Evolutionary conservation across 768 basidiomycete genomes (phyloP), one percentile per base, ranked within the genome.

Genomic region (Lactarius pseudohatsudake): DNA sequence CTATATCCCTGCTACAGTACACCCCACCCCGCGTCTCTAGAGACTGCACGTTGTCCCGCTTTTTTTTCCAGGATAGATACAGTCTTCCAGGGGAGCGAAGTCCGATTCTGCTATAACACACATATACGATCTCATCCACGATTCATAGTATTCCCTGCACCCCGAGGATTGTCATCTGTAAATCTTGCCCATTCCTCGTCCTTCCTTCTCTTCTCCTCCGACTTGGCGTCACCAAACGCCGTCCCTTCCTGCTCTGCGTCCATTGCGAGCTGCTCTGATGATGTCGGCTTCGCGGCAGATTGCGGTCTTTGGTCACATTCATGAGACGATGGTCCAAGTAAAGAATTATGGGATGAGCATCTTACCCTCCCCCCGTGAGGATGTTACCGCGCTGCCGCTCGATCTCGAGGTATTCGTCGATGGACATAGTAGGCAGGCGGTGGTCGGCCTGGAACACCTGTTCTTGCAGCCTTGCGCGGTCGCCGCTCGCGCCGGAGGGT

Each of bases 91-190:
- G 22, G 60, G 36, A 57, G 56, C 28, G 45, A 50, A n/a, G 60
- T 40, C 30, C 41, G 56, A 58, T 66, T 34, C 43, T 69, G 64
- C 64, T 62, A 66, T 57, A 28, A 38, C 61, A 40, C 59, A 61
- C 57, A 56, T 58, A 56, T 58, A 57, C 45, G 59, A 36, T 38
- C 26, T 84, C 76, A 94, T 66, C 95, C 95, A 69, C 92, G 85
- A 76, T 98, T 97, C 91, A 96, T 94, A 13, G 89, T 96, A 75
- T 99, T 99, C 4, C 97, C 97, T n/a, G 90, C 91, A 1, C 97
- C 97, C 72, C 82, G 88, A 15, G 89, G 88, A 76, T 99, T 88
- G 30, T 80, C 81, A 59, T 98, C 97, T 18, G 89, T 94, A 72
- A 85, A 98, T 64, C 80, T 81, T 36, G 95, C 94, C 95, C 96